phyloP scores from a whole-genome alignment of 2,329 filamentous ascomycete species.

The Neurospora crassa region DNA sequence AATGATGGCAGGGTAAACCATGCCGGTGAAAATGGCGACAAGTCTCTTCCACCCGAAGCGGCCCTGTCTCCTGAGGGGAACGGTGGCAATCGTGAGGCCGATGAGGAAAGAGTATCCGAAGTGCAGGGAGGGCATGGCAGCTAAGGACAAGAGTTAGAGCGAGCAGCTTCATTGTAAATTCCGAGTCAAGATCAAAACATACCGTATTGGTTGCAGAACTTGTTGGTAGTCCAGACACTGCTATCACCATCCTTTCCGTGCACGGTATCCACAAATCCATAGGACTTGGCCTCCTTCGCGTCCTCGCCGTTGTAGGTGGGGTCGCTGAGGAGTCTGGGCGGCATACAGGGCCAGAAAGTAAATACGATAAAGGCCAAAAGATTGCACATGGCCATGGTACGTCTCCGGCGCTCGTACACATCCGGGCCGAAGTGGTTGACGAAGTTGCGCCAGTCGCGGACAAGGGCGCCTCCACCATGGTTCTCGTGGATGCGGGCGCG shows the following conservation, averaged over 20 bases:
- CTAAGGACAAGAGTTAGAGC: conserved; percentile 23
- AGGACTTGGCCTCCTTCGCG: conserved; percentile 50
- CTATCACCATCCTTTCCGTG: conserved; percentile 46
- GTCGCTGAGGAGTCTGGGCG: conserved; percentile 49
- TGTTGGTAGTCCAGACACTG: conserved; percentile 63
- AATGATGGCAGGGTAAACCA: conserved; percentile 56
- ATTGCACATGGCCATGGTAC: conserved; percentile 54
- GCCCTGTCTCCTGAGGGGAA: conserved; percentile 50
- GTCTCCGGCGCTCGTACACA: conserved; percentile 44
- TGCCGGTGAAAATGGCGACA: conserved; percentile 36
- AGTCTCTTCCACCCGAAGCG: conserved; percentile 40
- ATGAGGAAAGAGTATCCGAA: conserved; percentile 69
- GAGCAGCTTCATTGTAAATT: neutral
- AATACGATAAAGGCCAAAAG: conserved; percentile 51
- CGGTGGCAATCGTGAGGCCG: conserved; percentile 57
- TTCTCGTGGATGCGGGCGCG: conserved; percentile 11
- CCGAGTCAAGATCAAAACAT: conserved; percentile 19
- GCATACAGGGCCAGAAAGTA: conserved; percentile 56
- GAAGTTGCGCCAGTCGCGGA: conserved; percentile 32
- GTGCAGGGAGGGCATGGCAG: conserved; percentile 67
- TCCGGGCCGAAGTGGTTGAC: conserved; percentile 31
- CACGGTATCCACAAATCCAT: conserved; percentile 52
- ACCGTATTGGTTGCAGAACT: conserved; percentile 69
- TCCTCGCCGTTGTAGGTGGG: conserved; percentile 43
- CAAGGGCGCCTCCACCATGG: conserved; percentile 14